Percentiles rank a stretch among this genome's conserved stretches.
Evolutionary conservation across 1,284 basidiomycete species (phyloP).

Genomic region (Violaceomyces palustris): DNA sequence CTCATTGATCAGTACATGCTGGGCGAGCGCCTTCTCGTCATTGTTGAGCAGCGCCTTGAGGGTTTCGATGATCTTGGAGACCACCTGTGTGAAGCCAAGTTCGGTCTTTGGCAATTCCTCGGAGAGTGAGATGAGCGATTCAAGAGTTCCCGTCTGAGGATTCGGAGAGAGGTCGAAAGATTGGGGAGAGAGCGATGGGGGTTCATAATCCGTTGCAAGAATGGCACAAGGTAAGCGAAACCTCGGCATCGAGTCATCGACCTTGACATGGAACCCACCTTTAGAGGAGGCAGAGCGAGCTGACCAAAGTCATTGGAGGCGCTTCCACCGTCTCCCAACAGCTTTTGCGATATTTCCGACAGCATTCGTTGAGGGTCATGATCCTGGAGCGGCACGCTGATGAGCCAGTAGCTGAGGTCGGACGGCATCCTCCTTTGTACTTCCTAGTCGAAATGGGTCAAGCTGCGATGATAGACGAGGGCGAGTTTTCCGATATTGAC

Average conservation of each 20-base stretch:
- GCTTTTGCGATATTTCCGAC: conserved; percentile 53
- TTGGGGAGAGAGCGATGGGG: background rate
- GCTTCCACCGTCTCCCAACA: conserved; percentile 49
- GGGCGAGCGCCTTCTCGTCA: conserved; percentile 72
- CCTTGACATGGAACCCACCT: conserved; percentile 55
- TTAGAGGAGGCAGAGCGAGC: conserved; percentile 42
- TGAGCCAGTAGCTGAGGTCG: conserved; percentile 58
- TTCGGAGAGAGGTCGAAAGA: too few species aligned
- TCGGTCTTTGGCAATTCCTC: conserved; percentile 92
- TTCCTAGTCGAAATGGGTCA: too few species aligned
- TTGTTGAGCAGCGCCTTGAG: conserved; percentile 85
- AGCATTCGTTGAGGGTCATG: conserved; percentile 56
- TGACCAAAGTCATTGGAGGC: conserved; percentile 39
- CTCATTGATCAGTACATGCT: conserved; percentile 81
- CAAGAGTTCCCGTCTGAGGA: conserved; percentile 76
- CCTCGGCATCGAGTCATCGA: background rate
- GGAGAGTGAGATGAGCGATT: conserved; percentile 79
- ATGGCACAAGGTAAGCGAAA: too few species aligned
- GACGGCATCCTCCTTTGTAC: conserved; percentile 59
- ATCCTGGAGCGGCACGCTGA: conserved; percentile 57
- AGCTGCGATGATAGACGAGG: too few species aligned
- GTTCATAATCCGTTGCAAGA: too few species aligned
- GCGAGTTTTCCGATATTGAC: too few species aligned
- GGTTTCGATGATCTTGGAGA: conserved; percentile 91
- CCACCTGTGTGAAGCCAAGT: conserved; percentile 74